These are phyloP conservation scores for Bassia scoparia DNA, from an alignment of 148 eudicot species.

Conservation along the genomic window DNA sequence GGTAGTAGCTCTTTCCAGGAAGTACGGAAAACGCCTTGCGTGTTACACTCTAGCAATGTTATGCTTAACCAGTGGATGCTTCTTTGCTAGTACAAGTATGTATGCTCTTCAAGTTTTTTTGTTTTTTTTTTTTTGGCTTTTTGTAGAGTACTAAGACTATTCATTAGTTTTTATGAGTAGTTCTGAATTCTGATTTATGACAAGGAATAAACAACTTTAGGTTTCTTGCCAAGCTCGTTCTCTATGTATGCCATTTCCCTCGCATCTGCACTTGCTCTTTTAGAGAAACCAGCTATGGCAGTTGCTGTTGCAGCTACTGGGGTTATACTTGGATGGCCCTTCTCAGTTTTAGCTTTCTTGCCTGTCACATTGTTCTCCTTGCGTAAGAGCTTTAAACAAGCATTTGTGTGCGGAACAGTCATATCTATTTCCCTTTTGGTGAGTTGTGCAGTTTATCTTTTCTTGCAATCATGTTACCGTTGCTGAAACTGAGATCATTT, in stretches of 20 bases:
- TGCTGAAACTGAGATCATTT: neutral
- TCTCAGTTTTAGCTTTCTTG: constrained; percentile 82
- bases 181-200: constrained; percentile 12
- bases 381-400: constrained; percentile 55
- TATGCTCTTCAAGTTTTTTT: neutral
- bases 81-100: constrained; percentile 95
- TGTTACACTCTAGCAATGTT: constrained; percentile 85
- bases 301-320: constrained; percentile 80
- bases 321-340: constrained; percentile 95
- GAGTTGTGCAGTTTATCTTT: constrained; percentile 27
- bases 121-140: neutral
- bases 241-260: constrained; percentile 97
- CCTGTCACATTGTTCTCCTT: constrained; percentile 78
- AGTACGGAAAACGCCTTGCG: constrained; percentile 91
- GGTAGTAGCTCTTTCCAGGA: constrained; percentile 84
- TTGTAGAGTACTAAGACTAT: no score
- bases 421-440: constrained; percentile 68
- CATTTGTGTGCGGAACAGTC: constrained; percentile 62
- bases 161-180: no score
- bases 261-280: constrained; percentile 78
- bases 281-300: constrained; percentile 69
- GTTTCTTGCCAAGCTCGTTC: constrained; percentile 96
- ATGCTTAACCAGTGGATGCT: constrained; percentile 93
- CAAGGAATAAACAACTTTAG: constrained; percentile 35
- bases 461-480: neutral